phyloP scores from a whole-genome alignment of 2,329 filamentous ascomycete genomes.

The Pseudopithomyces chartarum region DNA sequence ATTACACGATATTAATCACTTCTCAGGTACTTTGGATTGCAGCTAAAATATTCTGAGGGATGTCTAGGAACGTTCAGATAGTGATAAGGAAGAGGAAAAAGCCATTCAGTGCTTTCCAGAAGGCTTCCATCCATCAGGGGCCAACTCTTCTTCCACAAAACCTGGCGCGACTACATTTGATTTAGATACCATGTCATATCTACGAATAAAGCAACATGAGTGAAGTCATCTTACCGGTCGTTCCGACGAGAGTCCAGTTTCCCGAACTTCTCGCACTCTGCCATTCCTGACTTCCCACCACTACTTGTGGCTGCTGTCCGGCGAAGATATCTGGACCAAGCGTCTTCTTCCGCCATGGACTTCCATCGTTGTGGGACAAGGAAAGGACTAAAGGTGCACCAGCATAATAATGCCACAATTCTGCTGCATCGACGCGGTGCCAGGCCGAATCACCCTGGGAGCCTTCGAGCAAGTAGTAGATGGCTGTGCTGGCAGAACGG shows the following conservation, averaged over 20 bases:
- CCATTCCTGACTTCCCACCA: conserved; percentile 46
- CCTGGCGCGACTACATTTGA: not conserved
- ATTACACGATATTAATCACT: too few relatives aligned
- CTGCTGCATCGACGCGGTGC: conserved; percentile 56
- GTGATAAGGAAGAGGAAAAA: not conserved
- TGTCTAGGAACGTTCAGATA: not conserved
- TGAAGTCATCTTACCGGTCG: conserved; percentile 16
- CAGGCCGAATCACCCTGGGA: conserved; percentile 50
- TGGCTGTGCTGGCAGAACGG: conserved; percentile 55
- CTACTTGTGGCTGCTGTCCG: not conserved
- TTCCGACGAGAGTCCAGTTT: conserved; percentile 56
- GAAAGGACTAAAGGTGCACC: conserved; percentile 56
- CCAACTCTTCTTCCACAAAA: not conserved
- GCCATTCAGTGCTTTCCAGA: not conserved
- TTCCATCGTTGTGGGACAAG: conserved; percentile 52
- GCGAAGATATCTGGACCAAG: conserved; percentile 41
- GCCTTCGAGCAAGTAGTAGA: conserved; percentile 60
- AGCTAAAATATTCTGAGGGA: too few relatives aligned
- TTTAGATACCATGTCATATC: not conserved
- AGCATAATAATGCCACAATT: conserved; percentile 61
- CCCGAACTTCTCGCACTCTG: conserved; percentile 54
- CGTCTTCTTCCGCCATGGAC: conserved; percentile 20
- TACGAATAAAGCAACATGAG: not conserved
- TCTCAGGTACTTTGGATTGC: too few relatives aligned
- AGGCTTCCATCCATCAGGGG: not conserved